Conservation (phyloP, 1,139 yeast species). For the Fermentozyma sake region DNA sequence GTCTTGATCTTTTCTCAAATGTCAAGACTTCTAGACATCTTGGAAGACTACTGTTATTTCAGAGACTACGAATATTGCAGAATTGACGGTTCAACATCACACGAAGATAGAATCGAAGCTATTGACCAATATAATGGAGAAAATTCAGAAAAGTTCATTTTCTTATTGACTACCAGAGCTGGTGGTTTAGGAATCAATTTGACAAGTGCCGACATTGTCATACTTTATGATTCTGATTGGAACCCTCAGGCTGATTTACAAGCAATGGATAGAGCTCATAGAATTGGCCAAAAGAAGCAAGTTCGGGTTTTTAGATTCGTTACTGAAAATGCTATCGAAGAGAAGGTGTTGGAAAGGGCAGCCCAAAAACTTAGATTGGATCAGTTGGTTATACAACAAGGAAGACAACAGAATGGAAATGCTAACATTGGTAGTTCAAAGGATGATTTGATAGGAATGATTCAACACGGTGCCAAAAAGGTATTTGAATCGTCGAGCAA, state of each 20-base stretch:
- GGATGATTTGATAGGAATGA: slow-evolving; percentile 89
- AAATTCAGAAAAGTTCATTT: slow-evolving; percentile 76
- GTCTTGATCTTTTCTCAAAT: slow-evolving; percentile 92
- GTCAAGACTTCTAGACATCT: slow-evolving; percentile 85
- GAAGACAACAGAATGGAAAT: slow-evolving; percentile 50
- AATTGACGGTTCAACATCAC: slow-evolving; percentile 92
- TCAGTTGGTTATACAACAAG: slow-evolving; percentile 94
- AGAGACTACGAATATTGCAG: slow-evolving; percentile 85
- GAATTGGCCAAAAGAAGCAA: slow-evolving; percentile 97
- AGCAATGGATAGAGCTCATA: slow-evolving; percentile 98
- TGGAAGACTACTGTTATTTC: slow-evolving; percentile 88
- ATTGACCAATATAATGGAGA: slow-evolving; percentile 90
- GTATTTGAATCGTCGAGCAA: slow-evolving; percentile 56
- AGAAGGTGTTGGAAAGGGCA: slow-evolving; percentile 91
- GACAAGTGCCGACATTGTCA: slow-evolving; percentile 88
- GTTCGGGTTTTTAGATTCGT: slow-evolving; percentile 89
- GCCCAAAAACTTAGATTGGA: slow-evolving; percentile 90
- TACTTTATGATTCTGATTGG: slow-evolving; percentile 95
- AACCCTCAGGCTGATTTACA: slow-evolving; percentile 98
- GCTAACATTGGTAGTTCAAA: slow-evolving; percentile 55
- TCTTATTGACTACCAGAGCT: slow-evolving; percentile 92
- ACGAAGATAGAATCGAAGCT: slow-evolving; percentile 87
- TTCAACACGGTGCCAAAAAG: slow-evolving; percentile 92
- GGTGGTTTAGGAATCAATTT: slow-evolving; percentile 96
- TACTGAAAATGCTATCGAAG: slow-evolving; percentile 95